Percentiles rank a stretch among this genome's conserved stretches.
Conservation (phyloP, 176 grass and related monocot species). For the Oryza australiensis region DNA sequence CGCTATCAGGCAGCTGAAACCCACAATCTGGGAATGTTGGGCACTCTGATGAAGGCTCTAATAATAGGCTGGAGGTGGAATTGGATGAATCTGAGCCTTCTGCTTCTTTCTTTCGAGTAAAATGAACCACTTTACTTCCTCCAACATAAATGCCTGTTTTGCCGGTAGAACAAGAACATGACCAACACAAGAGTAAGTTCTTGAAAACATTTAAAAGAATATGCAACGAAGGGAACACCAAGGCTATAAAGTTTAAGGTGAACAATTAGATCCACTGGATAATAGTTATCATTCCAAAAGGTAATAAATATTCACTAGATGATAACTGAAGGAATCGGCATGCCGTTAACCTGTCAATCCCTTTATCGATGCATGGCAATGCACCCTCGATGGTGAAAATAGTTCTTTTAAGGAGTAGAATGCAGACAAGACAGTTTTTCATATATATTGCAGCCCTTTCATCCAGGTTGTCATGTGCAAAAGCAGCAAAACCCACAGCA, state of each 20-base stretch:
- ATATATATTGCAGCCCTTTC: constrained; percentile 24
- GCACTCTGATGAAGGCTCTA: constrained; percentile 57
- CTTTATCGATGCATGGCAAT: not conserved
- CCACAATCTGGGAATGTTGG: constrained; percentile 96
- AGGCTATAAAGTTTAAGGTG: not conserved
- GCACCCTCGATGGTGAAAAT: not conserved
- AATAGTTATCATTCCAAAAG: not conserved
- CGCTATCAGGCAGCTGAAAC: constrained; percentile 75
- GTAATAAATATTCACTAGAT: not conserved
- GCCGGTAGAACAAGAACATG: not conserved
- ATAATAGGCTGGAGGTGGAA: constrained; percentile 36
- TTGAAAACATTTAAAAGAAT: not conserved
- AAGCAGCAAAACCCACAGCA: constrained; percentile 26
- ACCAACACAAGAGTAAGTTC: not conserved
- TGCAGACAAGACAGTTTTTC: not conserved
- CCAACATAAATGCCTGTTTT: constrained; percentile 92
- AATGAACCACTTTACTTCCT: constrained; percentile 96
- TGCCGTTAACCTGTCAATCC: not conserved
- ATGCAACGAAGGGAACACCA: not conserved
- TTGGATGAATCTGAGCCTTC: constrained; percentile 48
- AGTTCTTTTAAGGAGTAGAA: not conserved
- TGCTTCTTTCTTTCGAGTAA: constrained; percentile 85
- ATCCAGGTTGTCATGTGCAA: constrained; percentile 26
- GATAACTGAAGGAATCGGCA: not conserved
- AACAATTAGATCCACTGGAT: not conserved